phyloP scores from a whole-genome alignment of 805 yeast species.

The Ogataea pini region DNA sequence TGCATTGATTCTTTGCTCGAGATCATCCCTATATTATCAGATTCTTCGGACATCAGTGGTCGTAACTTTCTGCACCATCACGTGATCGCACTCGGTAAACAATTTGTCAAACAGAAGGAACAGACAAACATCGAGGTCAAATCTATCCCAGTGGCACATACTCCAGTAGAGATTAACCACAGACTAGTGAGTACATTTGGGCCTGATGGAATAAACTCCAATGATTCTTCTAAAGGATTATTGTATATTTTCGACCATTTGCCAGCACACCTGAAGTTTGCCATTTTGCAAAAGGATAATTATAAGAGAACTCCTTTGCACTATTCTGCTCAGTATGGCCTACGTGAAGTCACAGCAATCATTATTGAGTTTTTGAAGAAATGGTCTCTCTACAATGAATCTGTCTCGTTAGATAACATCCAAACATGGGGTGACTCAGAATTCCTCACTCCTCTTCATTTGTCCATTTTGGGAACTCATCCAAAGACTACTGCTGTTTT shows the following conservation, averaged over 20 bases:
- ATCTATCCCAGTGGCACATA: constrained; percentile 35
- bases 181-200: constrained; percentile 57
- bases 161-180: constrained; percentile 51
- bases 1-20: constrained; percentile 61
- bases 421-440: constrained; percentile 77
- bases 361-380: constrained; percentile 55
- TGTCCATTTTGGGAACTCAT: constrained; percentile 81
- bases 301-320: constrained; percentile 85
- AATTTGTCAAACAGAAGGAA: constrained; percentile 39
- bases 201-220: constrained; percentile 61
- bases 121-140: constrained; percentile 11
- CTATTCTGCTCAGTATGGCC: constrained; percentile 85
- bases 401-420: constrained; percentile 55
- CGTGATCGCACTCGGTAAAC: constrained; percentile 75
- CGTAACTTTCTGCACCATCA: constrained; percentile 86
- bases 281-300: constrained; percentile 67
- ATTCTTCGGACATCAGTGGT: constrained; percentile 72
- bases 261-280: constrained; percentile 52
- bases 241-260: constrained; percentile 57
- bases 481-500: constrained; percentile 70
- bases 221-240: constrained; percentile 60
- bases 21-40: constrained; percentile 53
- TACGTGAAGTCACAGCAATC: constrained; percentile 59
- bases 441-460: constrained; percentile 74
- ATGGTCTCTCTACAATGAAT: constrained; percentile 59